Evolutionary conservation across 164 flowering plant species (phyloP), one percentile per base, ranked within the genome.

Genomic region (Brasenia schreberi): DNA sequence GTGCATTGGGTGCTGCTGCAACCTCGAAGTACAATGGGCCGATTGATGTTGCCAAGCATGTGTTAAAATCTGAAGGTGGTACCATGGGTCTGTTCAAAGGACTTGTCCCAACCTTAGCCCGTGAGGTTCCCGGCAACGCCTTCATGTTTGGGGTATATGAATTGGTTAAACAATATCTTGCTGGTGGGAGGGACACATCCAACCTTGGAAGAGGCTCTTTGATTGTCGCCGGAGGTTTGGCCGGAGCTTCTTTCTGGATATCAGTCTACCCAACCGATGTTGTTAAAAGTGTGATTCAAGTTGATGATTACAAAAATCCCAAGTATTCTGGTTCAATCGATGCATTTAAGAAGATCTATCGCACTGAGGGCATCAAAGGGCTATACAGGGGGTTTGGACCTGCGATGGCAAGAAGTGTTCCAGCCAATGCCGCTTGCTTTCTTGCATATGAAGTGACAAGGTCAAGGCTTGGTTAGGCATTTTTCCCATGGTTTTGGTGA

Each of bases 351-450:
- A 94, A 84, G 84, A 87, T 85, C 18, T 59, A 83, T 63, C 81
- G 81, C 9, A 59, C 88, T 0, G 99, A 94, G 74, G 99, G 99
- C 42, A 77, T 85, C 0, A 85, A 70, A 97, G 63, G 99, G 18
- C 78, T 94, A 33, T 94, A 91, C 70, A 94, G 79, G 77, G 98
- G 98, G 3, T 94, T 94, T 59, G 95, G 93, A 42, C 97, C 97
- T n/a, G 97, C 98, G 62, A 91, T 94, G 98, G 91, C 82, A 4
- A 78, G 97, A 59, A 94, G 98, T 69, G 81, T 94, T 23, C 97
- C 99, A 5, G 99, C 99, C 19, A 94, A 94, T 80, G 97, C 97
- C 17, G 97, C 97, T 1, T 94, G 99, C 78, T 94, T 94, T 85
- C 79, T 94, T 83, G 97, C 89, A 10, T 91, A 87, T 76, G 99